Evolutionary conservation across 2,329 filamentous ascomycete genomes (phyloP), one percentile per base, ranked within the genome.

Genomic region (Alternaria consortialis): DNA sequence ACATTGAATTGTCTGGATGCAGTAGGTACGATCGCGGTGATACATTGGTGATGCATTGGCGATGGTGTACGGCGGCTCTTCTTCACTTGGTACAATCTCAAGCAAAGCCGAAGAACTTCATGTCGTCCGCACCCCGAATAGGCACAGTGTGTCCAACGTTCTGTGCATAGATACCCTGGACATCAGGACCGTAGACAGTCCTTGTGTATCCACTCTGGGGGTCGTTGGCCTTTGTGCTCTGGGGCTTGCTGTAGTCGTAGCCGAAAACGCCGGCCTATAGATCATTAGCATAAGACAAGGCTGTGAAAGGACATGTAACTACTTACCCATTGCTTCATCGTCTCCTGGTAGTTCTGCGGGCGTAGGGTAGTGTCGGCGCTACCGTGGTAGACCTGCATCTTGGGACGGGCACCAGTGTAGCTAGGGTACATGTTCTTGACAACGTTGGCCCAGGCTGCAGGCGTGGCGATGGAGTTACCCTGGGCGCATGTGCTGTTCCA

Each of bases 301-400:
- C 7, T 5, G 8, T 34, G 15, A 8, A 11, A 2, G 4, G 4
- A 17, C 0, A 20, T n/a, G 7, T 27, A 1, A 43, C 9, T 7
- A 61, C 58, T 50, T 29, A 61, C 59, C 72, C 72, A 75, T 56
- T 78, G 66, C 61, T 77, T 77, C 63, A 74, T 73, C 3, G 84
- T 84, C 78, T 88, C 87, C 44, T 85, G 74, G 72, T 86, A 87
- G 75, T 87, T 88, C 64, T 82, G 79, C 4, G 82, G 82, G 53
- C 77, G 76, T 13, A 88, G 77, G 1, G 81, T 85, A 4, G 73
- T 73, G 69, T 88, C 86, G 1, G 74, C 75, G 43, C 80, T 82
- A 51, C 86, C 86, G 69, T 88, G 86, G 75, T 85, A 88, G 68
- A 88, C 81, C 69, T 86, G 84, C 82, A 88, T 85, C 64, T 80